phyloP scores from a whole-genome alignment of 176 grass and related monocot species.

The Pontederia crassipes region DNA sequence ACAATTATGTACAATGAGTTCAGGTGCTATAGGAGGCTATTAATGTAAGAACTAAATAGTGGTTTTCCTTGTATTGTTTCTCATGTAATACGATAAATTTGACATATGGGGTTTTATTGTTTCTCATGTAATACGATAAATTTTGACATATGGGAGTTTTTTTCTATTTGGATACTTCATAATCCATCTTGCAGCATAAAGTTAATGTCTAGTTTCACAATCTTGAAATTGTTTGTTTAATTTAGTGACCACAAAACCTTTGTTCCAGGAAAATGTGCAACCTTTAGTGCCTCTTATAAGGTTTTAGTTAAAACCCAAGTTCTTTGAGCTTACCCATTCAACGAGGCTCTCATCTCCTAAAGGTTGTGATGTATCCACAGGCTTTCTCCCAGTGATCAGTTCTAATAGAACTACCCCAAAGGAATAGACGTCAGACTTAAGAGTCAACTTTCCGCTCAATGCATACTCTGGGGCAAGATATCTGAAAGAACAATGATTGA shows the following conservation, averaged over 20 bases:
- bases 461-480: conserved; percentile 98
- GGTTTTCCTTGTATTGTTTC: too few species aligned
- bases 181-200: too few species aligned
- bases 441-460: conserved; percentile 72
- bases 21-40: too few species aligned
- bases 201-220: too few species aligned
- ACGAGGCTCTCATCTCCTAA: conserved; percentile 94
- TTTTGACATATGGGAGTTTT: too few species aligned
- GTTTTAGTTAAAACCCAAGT: neutral
- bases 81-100: too few species aligned
- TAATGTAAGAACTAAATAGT: too few species aligned
- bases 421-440: conserved; percentile 98
- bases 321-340: conserved; percentile 66
- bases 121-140: too few species aligned
- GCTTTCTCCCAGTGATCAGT: conserved; percentile 97
- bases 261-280: neutral
- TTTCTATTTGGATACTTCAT: too few species aligned
- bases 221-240: too few species aligned
- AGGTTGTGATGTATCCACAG: conserved; percentile 92
- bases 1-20: neutral
- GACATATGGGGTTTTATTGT: too few species aligned
- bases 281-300: neutral
- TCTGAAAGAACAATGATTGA: conserved; percentile 27
- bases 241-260: too few species aligned
- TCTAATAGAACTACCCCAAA: conserved; percentile 98